phyloP scores from a whole-genome alignment of 2,329 filamentous ascomycete genomes.

The Xylariaceae sp. region DNA sequence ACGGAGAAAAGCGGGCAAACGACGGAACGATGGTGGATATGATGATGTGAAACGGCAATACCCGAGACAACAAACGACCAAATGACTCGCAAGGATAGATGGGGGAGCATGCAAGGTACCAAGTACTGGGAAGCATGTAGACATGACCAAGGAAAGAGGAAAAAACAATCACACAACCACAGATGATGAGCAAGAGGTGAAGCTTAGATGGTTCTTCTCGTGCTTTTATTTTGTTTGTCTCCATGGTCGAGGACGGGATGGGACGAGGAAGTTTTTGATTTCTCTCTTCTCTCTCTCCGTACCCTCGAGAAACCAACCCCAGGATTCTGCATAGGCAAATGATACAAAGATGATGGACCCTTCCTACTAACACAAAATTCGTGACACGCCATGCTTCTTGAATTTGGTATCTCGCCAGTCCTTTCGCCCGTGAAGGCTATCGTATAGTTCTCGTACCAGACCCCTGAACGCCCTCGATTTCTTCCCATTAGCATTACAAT shows the following conservation, averaged over 20 bases:
- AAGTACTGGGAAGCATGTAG: constrained; percentile 11
- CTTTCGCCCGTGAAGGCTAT: constrained; percentile 7
- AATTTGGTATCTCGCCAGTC: constrained; percentile 6
- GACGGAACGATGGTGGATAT: too few species aligned
- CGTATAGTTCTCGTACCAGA: constrained; percentile 5
- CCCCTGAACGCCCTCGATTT: constrained; percentile 7
- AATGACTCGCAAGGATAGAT: neutral
- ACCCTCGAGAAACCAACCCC: constrained; percentile 19
- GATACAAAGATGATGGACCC: constrained; percentile 14
- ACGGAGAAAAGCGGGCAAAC: too few species aligned
- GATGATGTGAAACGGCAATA: constrained; percentile 11
- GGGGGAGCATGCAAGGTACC: constrained; percentile 12
- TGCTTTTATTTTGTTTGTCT: constrained; percentile 12
- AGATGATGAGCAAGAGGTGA: too few species aligned
- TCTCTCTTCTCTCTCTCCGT: constrained; percentile 19
- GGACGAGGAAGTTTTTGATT: constrained; percentile 8
- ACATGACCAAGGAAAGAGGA: neutral
- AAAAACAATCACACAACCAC: too few species aligned
- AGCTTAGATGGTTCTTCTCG: constrained; percentile 10
- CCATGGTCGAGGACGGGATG: constrained; percentile 5
- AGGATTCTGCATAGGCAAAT: constrained; percentile 34
- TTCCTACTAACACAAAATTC: constrained; percentile 11
- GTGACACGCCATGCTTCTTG: constrained; percentile 1
- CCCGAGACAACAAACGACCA: constrained; percentile 14
- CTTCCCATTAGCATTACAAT: constrained; percentile 11